Evolutionary conservation across 2,329 filamentous ascomycete species (phyloP).

Genomic region (Cryphonectria naterciae): DNA sequence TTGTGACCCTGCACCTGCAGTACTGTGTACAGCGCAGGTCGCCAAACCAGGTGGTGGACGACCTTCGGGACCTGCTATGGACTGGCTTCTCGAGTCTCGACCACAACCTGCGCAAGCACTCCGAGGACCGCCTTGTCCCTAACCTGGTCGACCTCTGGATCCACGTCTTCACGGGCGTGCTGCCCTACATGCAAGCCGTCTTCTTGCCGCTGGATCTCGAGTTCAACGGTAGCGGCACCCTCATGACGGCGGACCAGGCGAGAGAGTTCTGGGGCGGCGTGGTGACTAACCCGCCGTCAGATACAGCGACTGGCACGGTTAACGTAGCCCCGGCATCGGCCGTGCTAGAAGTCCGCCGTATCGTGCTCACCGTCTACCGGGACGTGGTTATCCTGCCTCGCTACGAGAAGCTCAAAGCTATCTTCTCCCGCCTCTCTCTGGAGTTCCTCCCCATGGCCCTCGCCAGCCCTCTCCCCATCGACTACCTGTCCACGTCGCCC

Average conservation of each 20-base stretch:
- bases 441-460: conserved; percentile 69
- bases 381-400: conserved; percentile 87
- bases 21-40: conserved; percentile 75
- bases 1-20: conserved; percentile 79
- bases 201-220: conserved; percentile 93
- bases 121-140: conserved; percentile 88
- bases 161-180: conserved; percentile 84
- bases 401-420: conserved; percentile 84
- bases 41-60: conserved; percentile 73
- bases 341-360: conserved; percentile 81
- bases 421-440: conserved; percentile 86
- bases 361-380: conserved; percentile 85
- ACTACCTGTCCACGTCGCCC: conserved; percentile 53
- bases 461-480: conserved; percentile 54
- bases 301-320: conserved; percentile 34
- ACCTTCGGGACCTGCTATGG: conserved; percentile 73
- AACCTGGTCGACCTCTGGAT: conserved; percentile 93
- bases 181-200: conserved; percentile 94
- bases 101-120: conserved; percentile 75
- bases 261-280: conserved; percentile 88
- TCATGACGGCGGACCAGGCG: conserved; percentile 79
- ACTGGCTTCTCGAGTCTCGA: conserved; percentile 87
- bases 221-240: conserved; percentile 79
- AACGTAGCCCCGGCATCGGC: conserved; percentile 53
- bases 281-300: conserved; percentile 41